Percentiles rank a stretch among this genome's conserved stretches.
Conservation (phyloP, 2,329 filamentous ascomycete genomes). For the Juglanconis sp. region DNA sequence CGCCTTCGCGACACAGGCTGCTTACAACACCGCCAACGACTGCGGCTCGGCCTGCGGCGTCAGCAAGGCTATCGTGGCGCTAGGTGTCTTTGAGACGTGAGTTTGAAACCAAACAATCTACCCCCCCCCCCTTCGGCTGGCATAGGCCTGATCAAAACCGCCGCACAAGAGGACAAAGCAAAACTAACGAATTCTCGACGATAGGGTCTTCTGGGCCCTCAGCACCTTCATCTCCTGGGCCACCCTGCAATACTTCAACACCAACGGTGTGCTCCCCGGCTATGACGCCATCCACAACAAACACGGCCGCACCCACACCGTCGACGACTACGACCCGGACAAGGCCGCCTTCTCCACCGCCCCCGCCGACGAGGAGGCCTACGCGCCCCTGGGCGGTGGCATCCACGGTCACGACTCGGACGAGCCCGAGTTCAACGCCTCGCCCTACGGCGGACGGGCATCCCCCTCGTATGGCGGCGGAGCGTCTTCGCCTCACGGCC, state of each 20-base stretch:
- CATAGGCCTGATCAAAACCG: no score
- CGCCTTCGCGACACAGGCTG: constrained; percentile 62
- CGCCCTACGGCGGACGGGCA: constrained; percentile 19
- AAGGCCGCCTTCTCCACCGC: constrained; percentile 68
- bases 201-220: constrained; percentile 53
- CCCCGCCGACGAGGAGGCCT: constrained; percentile 64
- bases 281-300: constrained; percentile 45
- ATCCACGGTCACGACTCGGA: constrained; percentile 49
- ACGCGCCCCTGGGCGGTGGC: constrained; percentile 52
- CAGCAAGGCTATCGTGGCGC: constrained; percentile 60
- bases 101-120: constrained; percentile 25
- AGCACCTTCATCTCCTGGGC: constrained; percentile 57
- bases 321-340: constrained; percentile 61
- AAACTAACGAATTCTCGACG: constrained; percentile 11
- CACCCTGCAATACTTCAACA: constrained; percentile 59
- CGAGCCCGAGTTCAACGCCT: constrained; percentile 23
- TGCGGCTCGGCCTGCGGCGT: constrained; percentile 56
- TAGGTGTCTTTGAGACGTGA: constrained; percentile 63
- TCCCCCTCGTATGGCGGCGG: constrained; percentile 2
- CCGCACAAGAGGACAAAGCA: neutral
- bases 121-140: neutral
- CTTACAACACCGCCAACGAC: constrained; percentile 55
- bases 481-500: constrained; percentile 24
- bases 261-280: constrained; percentile 59
- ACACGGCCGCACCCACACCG: constrained; percentile 26